A percentile compares a stretch with the other conserved stretches of the same genome.
These are phyloP conservation scores for Sambucus nigra DNA, from an alignment of 129 eudicot species.

Conservation along the genomic window DNA sequence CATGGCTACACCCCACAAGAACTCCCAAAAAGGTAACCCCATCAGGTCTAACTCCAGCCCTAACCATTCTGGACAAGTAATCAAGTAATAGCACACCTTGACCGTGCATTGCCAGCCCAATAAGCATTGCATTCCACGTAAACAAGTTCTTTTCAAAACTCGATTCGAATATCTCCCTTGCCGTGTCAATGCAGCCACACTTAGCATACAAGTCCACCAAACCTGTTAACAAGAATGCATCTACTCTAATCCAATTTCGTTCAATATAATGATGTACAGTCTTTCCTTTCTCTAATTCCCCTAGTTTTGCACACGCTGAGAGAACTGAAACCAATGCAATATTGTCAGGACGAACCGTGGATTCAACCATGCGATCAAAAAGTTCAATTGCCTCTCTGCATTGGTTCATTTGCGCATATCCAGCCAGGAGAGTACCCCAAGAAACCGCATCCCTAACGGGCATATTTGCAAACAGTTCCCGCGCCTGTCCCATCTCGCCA, in stretches of 20 bases:
- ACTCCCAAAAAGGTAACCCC: slow-evolving; percentile 66
- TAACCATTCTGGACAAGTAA: slow-evolving; percentile 48
- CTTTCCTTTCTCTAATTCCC: slow-evolving; percentile 52
- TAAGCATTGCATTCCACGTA: slow-evolving; percentile 68
- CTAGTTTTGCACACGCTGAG: slow-evolving; percentile 56
- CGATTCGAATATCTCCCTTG: slow-evolving; percentile 39
- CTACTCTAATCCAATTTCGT: slow-evolving; percentile 21
- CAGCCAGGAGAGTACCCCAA: slow-evolving; percentile 62
- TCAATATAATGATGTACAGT: slow-evolving; percentile 31
- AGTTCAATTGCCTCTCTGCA: slow-evolving; percentile 40
- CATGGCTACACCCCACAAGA: slow-evolving; percentile 71
- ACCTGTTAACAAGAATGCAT: slow-evolving; percentile 49
- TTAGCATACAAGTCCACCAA: slow-evolving; percentile 70
- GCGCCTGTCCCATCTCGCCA: slow-evolving; percentile 31
- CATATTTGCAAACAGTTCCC: slow-evolving; percentile 53
- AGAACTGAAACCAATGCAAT: slow-evolving; percentile 49
- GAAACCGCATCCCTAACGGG: slow-evolving; percentile 41
- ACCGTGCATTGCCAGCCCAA: slow-evolving; percentile 72
- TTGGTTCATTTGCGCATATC: slow-evolving; percentile 39
- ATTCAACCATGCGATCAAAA: slow-evolving; percentile 39
- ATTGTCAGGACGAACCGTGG: slow-evolving; percentile 31
- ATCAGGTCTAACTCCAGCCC: slow-evolving; percentile 39
- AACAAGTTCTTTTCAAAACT: slow-evolving; percentile 30
- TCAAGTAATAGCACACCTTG: slow-evolving; percentile 32
- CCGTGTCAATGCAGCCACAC: slow-evolving; percentile 66